Percentiles rank a stretch among this genome's conserved stretches.
These are phyloP conservation scores for Raddia guianensis DNA, from an alignment of 176 grass and related monocot species.

Conservation along the genomic window DNA sequence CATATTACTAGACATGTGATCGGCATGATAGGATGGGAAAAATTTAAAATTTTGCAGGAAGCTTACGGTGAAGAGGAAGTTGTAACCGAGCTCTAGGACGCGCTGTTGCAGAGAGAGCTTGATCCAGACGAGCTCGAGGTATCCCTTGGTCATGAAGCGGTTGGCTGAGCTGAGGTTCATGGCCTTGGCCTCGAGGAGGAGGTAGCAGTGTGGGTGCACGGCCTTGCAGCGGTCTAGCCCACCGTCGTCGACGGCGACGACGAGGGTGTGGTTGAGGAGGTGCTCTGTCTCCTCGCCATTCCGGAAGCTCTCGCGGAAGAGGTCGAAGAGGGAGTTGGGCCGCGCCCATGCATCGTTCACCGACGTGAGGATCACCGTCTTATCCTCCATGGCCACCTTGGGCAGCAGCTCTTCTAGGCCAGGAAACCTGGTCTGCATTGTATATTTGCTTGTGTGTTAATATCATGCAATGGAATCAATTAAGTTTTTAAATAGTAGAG, in stretches of 20 bases:
- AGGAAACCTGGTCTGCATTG: too few relatives aligned
- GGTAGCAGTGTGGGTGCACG: slow-evolving; percentile 65
- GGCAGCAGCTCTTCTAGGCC: slow-evolving; percentile 46
- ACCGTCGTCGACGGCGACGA: slow-evolving; percentile 60
- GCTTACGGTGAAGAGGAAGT: slow-evolving; percentile 52
- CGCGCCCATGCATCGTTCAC: slow-evolving; percentile 71
- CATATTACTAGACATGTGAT: too few relatives aligned
- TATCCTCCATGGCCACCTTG: slow-evolving; percentile 50
- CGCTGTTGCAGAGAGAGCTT: slow-evolving; percentile 54
- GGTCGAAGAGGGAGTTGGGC: slow-evolving; percentile 55
- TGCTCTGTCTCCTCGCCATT: slow-evolving; percentile 48
- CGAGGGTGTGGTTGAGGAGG: slow-evolving; percentile 56
- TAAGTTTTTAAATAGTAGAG: too few relatives aligned
- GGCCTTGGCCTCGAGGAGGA: slow-evolving; percentile 36
- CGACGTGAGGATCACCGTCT: slow-evolving; percentile 69
- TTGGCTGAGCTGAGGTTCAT: slow-evolving; percentile 34
- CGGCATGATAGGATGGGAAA: too few relatives aligned
- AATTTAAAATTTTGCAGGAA: background rate
- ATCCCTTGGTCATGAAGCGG: slow-evolving; percentile 49
- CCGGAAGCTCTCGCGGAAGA: slow-evolving; percentile 66
- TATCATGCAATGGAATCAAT: too few relatives aligned
- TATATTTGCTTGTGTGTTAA: too few relatives aligned
- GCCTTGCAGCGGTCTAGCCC: slow-evolving; percentile 53
- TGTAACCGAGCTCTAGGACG: slow-evolving; percentile 72
- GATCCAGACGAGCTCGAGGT: slow-evolving; percentile 68